Base-by-base conservation (phyloP, 2,329 filamentous ascomycete genomes). In the Hypomyces rosellus region DNA sequence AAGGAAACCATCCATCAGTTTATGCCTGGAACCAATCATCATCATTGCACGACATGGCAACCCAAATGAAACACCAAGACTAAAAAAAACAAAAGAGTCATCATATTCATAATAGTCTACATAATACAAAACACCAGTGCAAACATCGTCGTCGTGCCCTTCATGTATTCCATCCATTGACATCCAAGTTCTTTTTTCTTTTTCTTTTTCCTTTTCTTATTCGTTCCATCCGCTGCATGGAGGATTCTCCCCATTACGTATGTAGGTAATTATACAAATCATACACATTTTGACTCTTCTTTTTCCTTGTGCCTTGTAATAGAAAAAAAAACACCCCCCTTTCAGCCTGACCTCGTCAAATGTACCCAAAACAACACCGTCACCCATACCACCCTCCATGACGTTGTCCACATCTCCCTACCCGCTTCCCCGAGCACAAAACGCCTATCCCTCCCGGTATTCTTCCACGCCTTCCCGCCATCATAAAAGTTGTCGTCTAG, bases 341-440 rank as follows among this genome's bases (percentile, higher is more conserved):
- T 30, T 52, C 45, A 88, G 55, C 84, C 84, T 61, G 75, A 75
- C 69, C 78, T 81, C 50, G 84, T 74, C 58, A 92, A 68, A 69
- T 82, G 88, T 30, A 74, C 73, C 74, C 87, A 93, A 64, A 83
- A 82, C 13, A 71, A 56, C 41, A 84, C 65, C 16, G 80, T 81
- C 65, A 87, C 77, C 74, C 78, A 81, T 5, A 74, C 74, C 3
- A 90, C 82, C 44, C 78, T 73, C 69, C 79, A 82, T 15, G 84
- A 59, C 41, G 79, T 84, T 8, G 73, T 76, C 67, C 74, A 76
- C 36, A 89, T 68, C 64, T 92, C 86, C 22, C 74, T 71, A 33
- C 71, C 63, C 5, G 86, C 75, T 4, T 80, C 63, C 1, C 65
- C 64, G 3, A 77, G 63, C 18, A 63, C 63, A 62, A 61, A 56